Percentiles rank a stretch among this genome's conserved stretches.
Conservation (phyloP, 305 asterid genomes). For the Plantago coronopus region DNA sequence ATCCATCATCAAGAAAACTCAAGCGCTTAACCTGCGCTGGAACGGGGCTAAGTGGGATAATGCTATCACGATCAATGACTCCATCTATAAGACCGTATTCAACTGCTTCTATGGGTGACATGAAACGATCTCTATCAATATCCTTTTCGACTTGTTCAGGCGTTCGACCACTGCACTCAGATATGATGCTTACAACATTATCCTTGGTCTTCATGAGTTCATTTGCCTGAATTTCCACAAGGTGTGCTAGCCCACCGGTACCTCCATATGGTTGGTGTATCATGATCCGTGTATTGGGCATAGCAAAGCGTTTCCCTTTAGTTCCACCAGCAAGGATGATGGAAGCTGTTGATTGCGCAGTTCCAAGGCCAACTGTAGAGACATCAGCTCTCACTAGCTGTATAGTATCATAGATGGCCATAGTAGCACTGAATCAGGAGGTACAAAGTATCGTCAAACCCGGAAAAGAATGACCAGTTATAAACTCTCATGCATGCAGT, state of each 20-base stretch:
- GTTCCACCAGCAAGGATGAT: conserved; percentile 90
- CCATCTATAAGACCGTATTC: conserved; percentile 91
- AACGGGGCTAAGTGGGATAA: conserved; percentile 68
- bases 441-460: conserved; percentile 17
- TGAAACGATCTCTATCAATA: conserved; percentile 85
- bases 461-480: conserved; percentile 8
- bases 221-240: conserved; percentile 85
- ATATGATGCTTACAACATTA: conserved; percentile 55
- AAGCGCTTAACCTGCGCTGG: conserved; percentile 65
- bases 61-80: conserved; percentile 76
- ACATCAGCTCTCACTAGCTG: conserved; percentile 89
- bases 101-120: conserved; percentile 96
- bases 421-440: conserved; percentile 61
- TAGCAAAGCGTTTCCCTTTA: conserved; percentile 84
- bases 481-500: background rate
- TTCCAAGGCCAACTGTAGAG: conserved; percentile 83
- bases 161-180: conserved; percentile 68
- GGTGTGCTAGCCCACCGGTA: conserved; percentile 83
- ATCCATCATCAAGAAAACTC: conserved; percentile 55
- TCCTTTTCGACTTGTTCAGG: conserved; percentile 83
- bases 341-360: conserved; percentile 91
- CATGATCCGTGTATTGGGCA: conserved; percentile 96
- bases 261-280: conserved; percentile 96
- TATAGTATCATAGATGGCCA: conserved; percentile 89
- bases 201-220: conserved; percentile 82